Evolutionary conservation across 2,329 filamentous ascomycete species (phyloP), one percentile per base, ranked within the genome.

Genomic region (Polytolypa hystricis): DNA sequence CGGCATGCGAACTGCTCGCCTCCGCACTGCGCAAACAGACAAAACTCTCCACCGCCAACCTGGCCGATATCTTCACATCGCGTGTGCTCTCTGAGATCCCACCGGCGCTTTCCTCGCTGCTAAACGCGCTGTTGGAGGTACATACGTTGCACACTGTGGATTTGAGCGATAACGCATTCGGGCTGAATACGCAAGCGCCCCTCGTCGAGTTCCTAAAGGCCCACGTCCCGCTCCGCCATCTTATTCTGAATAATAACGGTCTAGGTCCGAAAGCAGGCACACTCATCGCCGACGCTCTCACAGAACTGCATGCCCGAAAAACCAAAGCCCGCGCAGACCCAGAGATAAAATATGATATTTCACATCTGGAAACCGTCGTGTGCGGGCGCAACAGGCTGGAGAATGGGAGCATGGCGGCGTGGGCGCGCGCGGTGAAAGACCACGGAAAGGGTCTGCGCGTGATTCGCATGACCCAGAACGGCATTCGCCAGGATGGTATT

Each of bases 391-490:
- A 98, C 66, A 74, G 91, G 47, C 72, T 98, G 33, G 91, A 98
- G 66, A 94, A 87, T 52, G 91, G 89, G 48, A 91, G 81, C 56
- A 98, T 98, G 91, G 77, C 75, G 10, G 87, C 89, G 0, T 98
- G 91, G 91, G 86, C 87, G 28, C 82, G 81, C 58, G 73, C 85
- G 1, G 95, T 84, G 60, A 77, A 78, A 51, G 79, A 89, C 40
- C 85, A 96, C 55, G 66, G 61, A 57, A 77, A 73, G 47, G 80
- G 81, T 39, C 74, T 98, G 45, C 82, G 80, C 62, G 78, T 78
- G 41, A 76, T 98, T 49, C 93, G 89, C 70, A 96, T 98, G 91
- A 85, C 93, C 17, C 91, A 96, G 63, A 96, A 98, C 58, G 91
- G 91, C 35, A 98, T 98, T 49, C 76, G 91, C 29, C 84, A 89